phyloP scores from a whole-genome alignment of 2,329 filamentous ascomycete genomes.

The Rasamsonia emersonii region DNA sequence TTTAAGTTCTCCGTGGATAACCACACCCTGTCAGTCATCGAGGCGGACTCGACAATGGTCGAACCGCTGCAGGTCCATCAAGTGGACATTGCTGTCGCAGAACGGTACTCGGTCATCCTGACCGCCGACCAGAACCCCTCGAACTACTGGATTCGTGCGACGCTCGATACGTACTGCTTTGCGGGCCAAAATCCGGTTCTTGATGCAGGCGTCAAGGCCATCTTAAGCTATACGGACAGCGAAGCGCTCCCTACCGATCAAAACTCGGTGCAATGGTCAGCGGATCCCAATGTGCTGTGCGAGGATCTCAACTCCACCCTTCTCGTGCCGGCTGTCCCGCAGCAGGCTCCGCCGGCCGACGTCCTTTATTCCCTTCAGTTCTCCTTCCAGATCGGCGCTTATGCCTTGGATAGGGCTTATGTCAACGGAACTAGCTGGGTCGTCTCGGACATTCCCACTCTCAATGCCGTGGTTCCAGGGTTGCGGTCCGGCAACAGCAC shows the following conservation, averaged over 20 bases:
- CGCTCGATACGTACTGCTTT: constrained; percentile 7
- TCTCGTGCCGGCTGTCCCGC: constrained; percentile 1
- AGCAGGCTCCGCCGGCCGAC: constrained; percentile 6
- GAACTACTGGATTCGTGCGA: constrained; percentile 36
- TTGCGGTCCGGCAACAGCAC: constrained; percentile 5
- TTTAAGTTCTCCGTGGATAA: constrained; percentile 16
- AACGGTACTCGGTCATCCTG: constrained; percentile 37
- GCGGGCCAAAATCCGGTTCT: constrained; percentile 4
- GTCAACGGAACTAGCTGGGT: constrained; percentile 6
- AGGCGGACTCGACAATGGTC: constrained; percentile 8
- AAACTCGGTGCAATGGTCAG: constrained; percentile 4
- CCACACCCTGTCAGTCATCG: constrained; percentile 7
- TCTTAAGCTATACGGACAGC: constrained; percentile 5
- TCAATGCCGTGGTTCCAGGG: constrained; percentile 5
- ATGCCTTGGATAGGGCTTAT: constrained; percentile 7
- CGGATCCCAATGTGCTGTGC: constrained; percentile 5
- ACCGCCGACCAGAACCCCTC: constrained; percentile 27
- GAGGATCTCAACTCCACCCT: constrained; percentile 7
- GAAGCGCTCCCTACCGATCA: constrained; percentile 1
- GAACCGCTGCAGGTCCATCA: constrained; percentile 5
- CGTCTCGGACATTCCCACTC: constrained; percentile 3
- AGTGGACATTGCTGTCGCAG: constrained; percentile 4
- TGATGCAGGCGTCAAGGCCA: constrained; percentile 8
- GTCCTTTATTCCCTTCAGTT: constrained; percentile 5
- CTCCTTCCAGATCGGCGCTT: constrained; percentile 4